Evolutionary conservation across 2,329 filamentous ascomycete genomes (phyloP).

Genomic region (Aspergillus spinulosporus): DNA sequence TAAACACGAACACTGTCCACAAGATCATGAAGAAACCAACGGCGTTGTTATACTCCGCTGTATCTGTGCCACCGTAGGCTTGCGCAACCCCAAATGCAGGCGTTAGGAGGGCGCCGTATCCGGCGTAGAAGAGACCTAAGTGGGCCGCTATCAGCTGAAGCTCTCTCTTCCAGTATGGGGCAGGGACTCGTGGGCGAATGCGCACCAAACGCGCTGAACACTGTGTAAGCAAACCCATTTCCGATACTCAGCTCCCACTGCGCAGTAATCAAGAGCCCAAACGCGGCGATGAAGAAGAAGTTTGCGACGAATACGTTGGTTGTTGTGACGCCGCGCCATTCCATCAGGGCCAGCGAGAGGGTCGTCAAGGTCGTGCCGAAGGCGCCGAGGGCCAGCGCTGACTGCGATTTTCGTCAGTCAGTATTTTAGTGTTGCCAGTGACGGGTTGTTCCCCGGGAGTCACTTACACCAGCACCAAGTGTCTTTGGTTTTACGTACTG

Average conservation of each 20-base stretch:
- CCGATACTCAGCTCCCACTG: constrained; percentile 58
- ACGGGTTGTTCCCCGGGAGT: too few species aligned
- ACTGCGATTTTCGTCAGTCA: background rate
- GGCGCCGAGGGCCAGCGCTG: constrained; percentile 51
- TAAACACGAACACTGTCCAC: background rate
- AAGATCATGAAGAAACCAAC: constrained; percentile 44
- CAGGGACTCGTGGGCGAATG: too few species aligned
- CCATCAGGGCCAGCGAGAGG: constrained; percentile 56
- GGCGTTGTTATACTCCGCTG: constrained; percentile 51
- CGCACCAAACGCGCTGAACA: constrained; percentile 55
- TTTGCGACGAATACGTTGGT: constrained; percentile 57
- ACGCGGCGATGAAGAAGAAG: constrained; percentile 55
- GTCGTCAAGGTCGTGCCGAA: constrained; percentile 58
- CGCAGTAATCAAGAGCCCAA: constrained; percentile 56
- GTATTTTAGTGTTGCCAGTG: too few species aligned
- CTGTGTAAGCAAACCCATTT: constrained; percentile 56
- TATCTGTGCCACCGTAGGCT: constrained; percentile 46
- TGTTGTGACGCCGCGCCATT: constrained; percentile 53
- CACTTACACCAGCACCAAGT: background rate
- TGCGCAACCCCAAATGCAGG: constrained; percentile 49
- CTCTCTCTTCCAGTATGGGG: too few species aligned
- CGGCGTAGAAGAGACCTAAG: constrained; percentile 51
- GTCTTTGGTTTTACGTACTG: background rate
- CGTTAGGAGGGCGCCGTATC: constrained; percentile 51
- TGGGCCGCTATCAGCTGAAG: too few species aligned